Base-by-base conservation (phyloP, 2,329 filamentous ascomycete species). In the Colletotrichum lindemuthianum region DNA sequence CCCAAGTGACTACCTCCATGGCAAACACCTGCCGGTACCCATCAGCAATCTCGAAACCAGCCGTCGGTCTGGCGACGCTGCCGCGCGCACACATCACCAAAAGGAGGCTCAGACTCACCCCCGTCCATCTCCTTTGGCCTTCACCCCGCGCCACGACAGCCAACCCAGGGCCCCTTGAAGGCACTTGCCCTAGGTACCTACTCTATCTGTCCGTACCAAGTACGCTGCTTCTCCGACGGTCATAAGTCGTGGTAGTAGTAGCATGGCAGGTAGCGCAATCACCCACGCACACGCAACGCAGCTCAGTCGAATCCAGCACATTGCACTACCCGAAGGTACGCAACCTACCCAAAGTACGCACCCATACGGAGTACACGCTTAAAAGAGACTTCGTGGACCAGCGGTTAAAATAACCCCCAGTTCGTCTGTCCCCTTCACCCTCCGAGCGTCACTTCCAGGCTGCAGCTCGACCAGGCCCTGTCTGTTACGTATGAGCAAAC, bases 401-500 rank as follows among this genome's bases (percentile, higher is more conserved):
- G 48, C 49, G 60, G 56, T 65, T 52, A 56, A 55, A 54, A 61
- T 61, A 61, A 49, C 45, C 58, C 60, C 61, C 61, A 50, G 58
- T 65, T 65, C 61, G 61, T 65, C 61, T 65, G 50, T 50, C 61
- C 61, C 33, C 43, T 65, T 40, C 58, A 11, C 47, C 44, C 61
- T 61, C 61, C 61, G 58, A 65, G 61, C 61, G 61, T 65, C 61
- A 65, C 61, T 56, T 61, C 45, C 58, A 61, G 45, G 51, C 61
- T 65, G 61, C 58, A 65, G 61, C 51, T 61, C 45, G 59, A 65
- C n/a, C 36, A 56, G 45, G 50, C 50, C 45, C 50, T 61, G 61
- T 24, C 44, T 57, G 41, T 53, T 55, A 15, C 57, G 40, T 49
- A 51, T 45, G 61, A 65, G 43, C 44, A 54, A 32, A 34, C n/a